These are phyloP conservation scores for Phytomonas sp. DNA, from an alignment of 208 protist species.

Conservation along the genomic window DNA sequence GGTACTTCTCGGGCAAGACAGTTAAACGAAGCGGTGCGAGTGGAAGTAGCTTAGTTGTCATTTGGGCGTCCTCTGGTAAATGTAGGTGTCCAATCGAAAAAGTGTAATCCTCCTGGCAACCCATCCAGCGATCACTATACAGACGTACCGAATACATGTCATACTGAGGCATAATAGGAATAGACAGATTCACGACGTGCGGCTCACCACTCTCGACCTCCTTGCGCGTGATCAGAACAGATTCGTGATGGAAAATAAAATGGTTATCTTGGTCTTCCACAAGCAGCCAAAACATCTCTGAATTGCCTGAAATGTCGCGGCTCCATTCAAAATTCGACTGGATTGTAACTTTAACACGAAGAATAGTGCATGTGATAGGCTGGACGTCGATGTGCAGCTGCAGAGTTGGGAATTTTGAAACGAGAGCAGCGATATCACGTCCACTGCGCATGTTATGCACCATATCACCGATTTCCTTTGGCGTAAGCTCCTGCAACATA, in stretches of 20 bases:
- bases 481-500: constrained; percentile 67
- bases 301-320: constrained; percentile 87
- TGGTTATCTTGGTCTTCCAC: constrained; percentile 96
- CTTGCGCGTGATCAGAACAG: constrained; percentile 72
- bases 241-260: constrained; percentile 91
- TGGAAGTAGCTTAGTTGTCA: constrained; percentile 94
- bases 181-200: constrained; percentile 89
- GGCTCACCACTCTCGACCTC: constrained; percentile 66
- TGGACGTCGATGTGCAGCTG: constrained; percentile 87
- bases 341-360: constrained; percentile 91
- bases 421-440: constrained; percentile 65
- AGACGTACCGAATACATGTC: constrained; percentile 95
- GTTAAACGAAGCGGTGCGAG: constrained; percentile 90
- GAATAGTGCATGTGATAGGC: constrained; percentile 96
- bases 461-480: constrained; percentile 76
- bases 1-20: constrained; percentile 84
- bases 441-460: constrained; percentile 83
- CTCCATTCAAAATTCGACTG: constrained; percentile 92
- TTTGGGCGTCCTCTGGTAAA: constrained; percentile 87
- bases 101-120: constrained; percentile 76
- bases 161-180: constrained; percentile 96
- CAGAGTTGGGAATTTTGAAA: constrained; percentile 89
- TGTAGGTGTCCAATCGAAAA: constrained; percentile 94
- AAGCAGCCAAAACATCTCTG: constrained; percentile 93
- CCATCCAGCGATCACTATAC: constrained; percentile 93